Base-by-base conservation (phyloP, 1,139 yeast genomes). In the Diutina rugosa region DNA sequence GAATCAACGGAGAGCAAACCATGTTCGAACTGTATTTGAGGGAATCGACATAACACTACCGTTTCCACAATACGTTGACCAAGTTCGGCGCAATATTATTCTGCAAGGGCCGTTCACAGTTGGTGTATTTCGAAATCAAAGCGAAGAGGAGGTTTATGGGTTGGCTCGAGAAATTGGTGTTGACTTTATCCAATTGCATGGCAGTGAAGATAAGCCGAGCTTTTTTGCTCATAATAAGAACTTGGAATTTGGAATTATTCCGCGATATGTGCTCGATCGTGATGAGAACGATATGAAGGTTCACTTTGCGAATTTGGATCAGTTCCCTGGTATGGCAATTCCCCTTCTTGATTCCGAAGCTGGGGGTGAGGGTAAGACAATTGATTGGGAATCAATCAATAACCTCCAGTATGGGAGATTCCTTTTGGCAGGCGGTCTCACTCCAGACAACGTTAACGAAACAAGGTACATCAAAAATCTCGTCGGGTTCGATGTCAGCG, bases 401-500 rank as follows among this genome's bases (percentile, higher is more conserved):
- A 58, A 55, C 8, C 56, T 61, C 30, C 72, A 75, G 1, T 49
- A 32, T 16, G 85, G 85, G 0, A 66, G 73, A 56, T 88, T 78
- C 63, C 65, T 93, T 0, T 72, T 93, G 48, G 99, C 99, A 0
- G 99, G 99, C 5, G 99, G 99, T 0, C 74, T 93, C 58, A 84
- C 76, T 0, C 89, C 95, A 0, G 82, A 76, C 0, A 93, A 91
- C 63, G 88, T 93, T 12, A 58, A 58, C 0, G 67, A 69, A 1
- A 95, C 95, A 0, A 14, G 62, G 68, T 59, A 61, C 57, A 54
- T 73, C 72, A 55, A 67, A 63, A 73, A 58, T 84, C 87, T 88
- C n/a, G 66, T 83, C 51, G 98, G 97, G 1, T 93, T 86, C 41
- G 99, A 93, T 69, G 98, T 93, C 8, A 87, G 97, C 65, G 93